Percentiles rank a stretch among this genome's conserved stretches.
These are phyloP conservation scores for Russula compacta DNA, from an alignment of 768 basidiomycete genomes.

Conservation along the genomic window DNA sequence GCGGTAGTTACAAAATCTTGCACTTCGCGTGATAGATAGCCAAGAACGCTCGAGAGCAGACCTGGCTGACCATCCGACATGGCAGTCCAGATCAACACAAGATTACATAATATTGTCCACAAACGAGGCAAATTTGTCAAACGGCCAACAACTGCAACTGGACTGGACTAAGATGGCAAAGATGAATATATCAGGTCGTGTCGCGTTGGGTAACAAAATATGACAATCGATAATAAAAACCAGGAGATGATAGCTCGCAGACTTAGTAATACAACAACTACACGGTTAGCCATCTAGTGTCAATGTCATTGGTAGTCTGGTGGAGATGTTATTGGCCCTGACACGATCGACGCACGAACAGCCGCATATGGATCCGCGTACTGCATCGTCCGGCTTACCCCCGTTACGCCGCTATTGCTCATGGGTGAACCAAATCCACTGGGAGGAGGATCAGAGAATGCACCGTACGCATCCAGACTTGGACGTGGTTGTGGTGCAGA, in stretches of 20 bases:
- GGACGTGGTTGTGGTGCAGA: conserved; percentile 34
- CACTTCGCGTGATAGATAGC: conserved; percentile 61
- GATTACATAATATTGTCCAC: conserved; percentile 15
- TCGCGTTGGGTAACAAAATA: background rate
- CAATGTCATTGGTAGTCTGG: conserved; percentile 9
- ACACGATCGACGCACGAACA: conserved; percentile 43
- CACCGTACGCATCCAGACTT: conserved; percentile 84
- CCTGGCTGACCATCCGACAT: conserved; percentile 25
- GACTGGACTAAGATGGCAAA: background rate
- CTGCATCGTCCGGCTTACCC: conserved; percentile 86
- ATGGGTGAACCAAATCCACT: conserved; percentile 50
- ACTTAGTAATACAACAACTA: conserved; percentile 15
- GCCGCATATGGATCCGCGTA: conserved; percentile 83
- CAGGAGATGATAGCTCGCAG: background rate
- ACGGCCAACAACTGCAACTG: too few species aligned
- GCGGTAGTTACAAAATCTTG: conserved; percentile 64
- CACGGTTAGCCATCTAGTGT: background rate
- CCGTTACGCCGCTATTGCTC: conserved; percentile 34
- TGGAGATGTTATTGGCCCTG: conserved; percentile 6
- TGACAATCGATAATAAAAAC: background rate
- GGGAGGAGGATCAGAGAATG: conserved; percentile 82
- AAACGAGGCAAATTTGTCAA: background rate
- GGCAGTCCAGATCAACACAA: background rate
- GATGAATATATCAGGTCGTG: background rate
- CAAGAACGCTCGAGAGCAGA: conserved; percentile 54